phyloP scores from a whole-genome alignment of 2,329 filamentous ascomycete genomes.

The Aspergillus chevalieri region DNA sequence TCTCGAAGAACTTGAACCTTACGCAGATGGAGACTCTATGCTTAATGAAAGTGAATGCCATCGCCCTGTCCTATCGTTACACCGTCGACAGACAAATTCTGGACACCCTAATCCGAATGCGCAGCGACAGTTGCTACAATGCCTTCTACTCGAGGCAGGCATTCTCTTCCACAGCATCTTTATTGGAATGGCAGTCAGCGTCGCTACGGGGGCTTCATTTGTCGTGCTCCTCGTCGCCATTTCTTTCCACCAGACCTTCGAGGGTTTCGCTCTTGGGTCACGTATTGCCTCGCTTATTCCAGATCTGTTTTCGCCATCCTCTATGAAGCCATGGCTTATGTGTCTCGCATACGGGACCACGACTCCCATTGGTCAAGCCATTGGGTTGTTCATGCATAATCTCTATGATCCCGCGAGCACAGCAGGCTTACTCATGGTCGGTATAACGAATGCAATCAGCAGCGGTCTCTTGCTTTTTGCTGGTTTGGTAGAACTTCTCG shows the following conservation, averaged over 20 bases:
- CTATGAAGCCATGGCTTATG: constrained; percentile 69
- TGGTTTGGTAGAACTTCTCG: constrained; percentile 74
- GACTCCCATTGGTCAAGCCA: constrained; percentile 76
- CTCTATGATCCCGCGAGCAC: constrained; percentile 74
- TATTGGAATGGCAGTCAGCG: constrained; percentile 79
- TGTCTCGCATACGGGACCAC: constrained; percentile 60
- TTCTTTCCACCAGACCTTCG: constrained; percentile 80
- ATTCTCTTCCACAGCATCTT: constrained; percentile 82
- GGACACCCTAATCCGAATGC: constrained; percentile 47
- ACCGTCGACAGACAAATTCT: constrained; percentile 22
- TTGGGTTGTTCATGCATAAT: constrained; percentile 69
- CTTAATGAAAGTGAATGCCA: constrained; percentile 10
- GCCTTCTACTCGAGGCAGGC: constrained; percentile 71
- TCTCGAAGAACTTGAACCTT: constrained; percentile 48
- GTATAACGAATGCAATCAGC: constrained; percentile 81
- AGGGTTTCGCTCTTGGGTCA: constrained; percentile 77
- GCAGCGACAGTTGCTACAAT: constrained; percentile 66
- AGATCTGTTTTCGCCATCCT: constrained; percentile 60
- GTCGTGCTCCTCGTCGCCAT: constrained; percentile 75
- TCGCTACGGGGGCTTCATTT: constrained; percentile 72
- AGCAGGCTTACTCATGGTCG: constrained; percentile 71
- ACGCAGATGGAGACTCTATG: constrained; percentile 17
- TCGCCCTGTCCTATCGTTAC: constrained; percentile 7
- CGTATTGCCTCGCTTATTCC: constrained; percentile 72
- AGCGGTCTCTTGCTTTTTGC: constrained; percentile 75